Evolutionary conservation across 2,329 filamentous ascomycete genomes (phyloP).

Genomic region (Paecilomyces sp.): DNA sequence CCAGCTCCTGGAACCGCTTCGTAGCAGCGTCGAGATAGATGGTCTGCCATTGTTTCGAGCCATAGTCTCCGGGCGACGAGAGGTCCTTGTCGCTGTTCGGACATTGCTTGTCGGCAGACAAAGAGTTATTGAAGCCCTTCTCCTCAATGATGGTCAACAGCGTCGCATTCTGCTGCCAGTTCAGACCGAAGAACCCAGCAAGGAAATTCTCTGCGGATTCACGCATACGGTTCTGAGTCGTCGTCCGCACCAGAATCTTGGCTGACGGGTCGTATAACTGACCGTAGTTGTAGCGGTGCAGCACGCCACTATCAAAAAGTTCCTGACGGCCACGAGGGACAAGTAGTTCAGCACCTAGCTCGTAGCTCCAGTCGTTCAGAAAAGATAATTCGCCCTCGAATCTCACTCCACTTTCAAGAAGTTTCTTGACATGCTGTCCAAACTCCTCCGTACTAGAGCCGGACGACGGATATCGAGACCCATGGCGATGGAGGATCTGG

Average conservation of each 20-base stretch:
- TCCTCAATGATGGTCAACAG: constrained; percentile 66
- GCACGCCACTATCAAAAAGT: constrained; percentile 61
- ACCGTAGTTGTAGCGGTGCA: constrained; percentile 68
- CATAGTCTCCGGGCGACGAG: constrained; percentile 47
- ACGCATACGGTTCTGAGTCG: constrained; percentile 70
- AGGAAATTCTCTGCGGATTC: constrained; percentile 72
- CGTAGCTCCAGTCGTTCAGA: constrained; percentile 61
- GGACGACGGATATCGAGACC: constrained; percentile 63
- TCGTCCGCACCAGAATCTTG: constrained; percentile 68
- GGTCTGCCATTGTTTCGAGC: constrained; percentile 52
- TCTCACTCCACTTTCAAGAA: constrained; percentile 42
- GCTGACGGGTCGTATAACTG: constrained; percentile 63
- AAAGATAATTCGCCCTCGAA: constrained; percentile 58
- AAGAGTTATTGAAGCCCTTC: constrained; percentile 59
- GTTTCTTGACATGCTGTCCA: constrained; percentile 52
- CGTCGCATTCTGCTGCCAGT: constrained; percentile 65
- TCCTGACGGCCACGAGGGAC: constrained; percentile 67
- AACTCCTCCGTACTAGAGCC: constrained; percentile 50
- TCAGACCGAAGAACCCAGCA: constrained; percentile 69
- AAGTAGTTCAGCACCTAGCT: constrained; percentile 63
- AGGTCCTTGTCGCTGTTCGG: constrained; percentile 48
- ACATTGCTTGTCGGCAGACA: constrained; percentile 62
- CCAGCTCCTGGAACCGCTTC: constrained; percentile 49
- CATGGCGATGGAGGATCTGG: constrained; percentile 67
- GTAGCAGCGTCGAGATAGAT: constrained; percentile 62